phyloP scores from a whole-genome alignment of 805 yeast genomes.

The Starmerella tilneyi region DNA sequence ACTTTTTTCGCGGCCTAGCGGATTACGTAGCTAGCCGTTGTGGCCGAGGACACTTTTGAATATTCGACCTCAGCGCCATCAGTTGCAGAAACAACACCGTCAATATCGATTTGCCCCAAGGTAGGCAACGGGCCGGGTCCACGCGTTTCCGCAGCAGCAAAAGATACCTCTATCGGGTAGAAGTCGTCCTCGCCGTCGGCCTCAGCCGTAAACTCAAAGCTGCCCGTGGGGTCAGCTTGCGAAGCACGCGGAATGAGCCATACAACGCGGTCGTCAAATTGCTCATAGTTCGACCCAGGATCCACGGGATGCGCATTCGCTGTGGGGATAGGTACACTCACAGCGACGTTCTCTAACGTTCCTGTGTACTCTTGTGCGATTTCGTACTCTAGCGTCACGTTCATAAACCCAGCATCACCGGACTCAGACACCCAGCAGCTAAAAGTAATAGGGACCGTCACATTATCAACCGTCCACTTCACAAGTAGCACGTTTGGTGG shows the following conservation, averaged over 20 bases:
- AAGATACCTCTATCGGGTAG: constrained; percentile 76
- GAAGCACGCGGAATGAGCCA: constrained; percentile 49
- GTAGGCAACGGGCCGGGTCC: constrained; percentile 36
- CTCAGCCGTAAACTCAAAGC: constrained; percentile 68
- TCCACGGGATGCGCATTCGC: constrained; percentile 42
- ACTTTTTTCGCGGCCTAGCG: too few species aligned
- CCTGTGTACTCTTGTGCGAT: constrained; percentile 41
- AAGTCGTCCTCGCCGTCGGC: constrained; percentile 69
- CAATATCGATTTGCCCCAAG: constrained; percentile 56
- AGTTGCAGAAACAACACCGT: constrained; percentile 43
- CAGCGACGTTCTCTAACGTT: constrained; percentile 42
- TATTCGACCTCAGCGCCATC: constrained; percentile 29
- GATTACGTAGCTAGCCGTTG: constrained; percentile 22
- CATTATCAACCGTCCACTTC: constrained; percentile 71
- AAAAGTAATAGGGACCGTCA: constrained; percentile 55
- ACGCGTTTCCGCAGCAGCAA: constrained; percentile 32
- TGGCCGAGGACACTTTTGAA: constrained; percentile 19
- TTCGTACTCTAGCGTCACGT: constrained; percentile 85
- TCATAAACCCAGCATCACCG: constrained; percentile 45
- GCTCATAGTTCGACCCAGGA: constrained; percentile 31
- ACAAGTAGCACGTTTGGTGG: constrained; percentile 86
- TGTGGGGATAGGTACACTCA: constrained; percentile 59
- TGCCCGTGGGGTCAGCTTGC: constrained; percentile 47
- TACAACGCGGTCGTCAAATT: constrained; percentile 61
- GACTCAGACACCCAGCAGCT: constrained; percentile 74